phyloP scores from a whole-genome alignment of 768 basidiomycete species.

The Fomitopsis serialis region DNA sequence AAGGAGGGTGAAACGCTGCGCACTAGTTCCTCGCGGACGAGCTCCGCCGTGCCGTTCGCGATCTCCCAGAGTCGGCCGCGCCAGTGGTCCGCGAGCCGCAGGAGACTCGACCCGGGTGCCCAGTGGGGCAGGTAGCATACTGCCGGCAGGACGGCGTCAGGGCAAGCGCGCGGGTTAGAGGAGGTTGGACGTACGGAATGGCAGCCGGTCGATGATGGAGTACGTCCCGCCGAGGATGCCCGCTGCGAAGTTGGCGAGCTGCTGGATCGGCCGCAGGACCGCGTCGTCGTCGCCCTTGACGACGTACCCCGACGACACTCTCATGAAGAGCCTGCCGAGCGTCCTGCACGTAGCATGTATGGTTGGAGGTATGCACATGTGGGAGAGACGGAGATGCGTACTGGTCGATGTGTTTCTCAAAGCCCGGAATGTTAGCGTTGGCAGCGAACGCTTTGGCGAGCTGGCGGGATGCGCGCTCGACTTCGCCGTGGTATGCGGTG shows the following conservation, averaged over 20 bases:
- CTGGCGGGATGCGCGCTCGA: conserved; percentile 6
- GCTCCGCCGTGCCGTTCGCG: not conserved
- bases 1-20: not conserved
- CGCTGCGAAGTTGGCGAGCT: too few relatives aligned
- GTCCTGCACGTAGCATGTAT: not conserved
- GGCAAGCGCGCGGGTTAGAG: too few relatives aligned
- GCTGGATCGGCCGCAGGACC: too few relatives aligned
- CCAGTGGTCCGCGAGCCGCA: not conserved
- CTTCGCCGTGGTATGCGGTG: conserved; percentile 5
- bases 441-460: conserved; percentile 5
- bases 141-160: too few relatives aligned
- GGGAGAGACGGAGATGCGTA: too few relatives aligned
- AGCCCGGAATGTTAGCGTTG: conserved; percentile 2
- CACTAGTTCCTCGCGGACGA: not conserved
- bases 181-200: too few relatives aligned
- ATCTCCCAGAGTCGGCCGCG: not conserved
- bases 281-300: too few relatives aligned
- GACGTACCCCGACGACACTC: conserved; percentile 13
- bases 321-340: conserved; percentile 10
- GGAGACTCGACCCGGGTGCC: not conserved
- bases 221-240: too few relatives aligned
- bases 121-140: not conserved
- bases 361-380: not conserved
- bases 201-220: too few relatives aligned
- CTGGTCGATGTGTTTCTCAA: conserved; percentile 4